Conservation (phyloP, 768 basidiomycete genomes). For the Hericium alpestre region DNA sequence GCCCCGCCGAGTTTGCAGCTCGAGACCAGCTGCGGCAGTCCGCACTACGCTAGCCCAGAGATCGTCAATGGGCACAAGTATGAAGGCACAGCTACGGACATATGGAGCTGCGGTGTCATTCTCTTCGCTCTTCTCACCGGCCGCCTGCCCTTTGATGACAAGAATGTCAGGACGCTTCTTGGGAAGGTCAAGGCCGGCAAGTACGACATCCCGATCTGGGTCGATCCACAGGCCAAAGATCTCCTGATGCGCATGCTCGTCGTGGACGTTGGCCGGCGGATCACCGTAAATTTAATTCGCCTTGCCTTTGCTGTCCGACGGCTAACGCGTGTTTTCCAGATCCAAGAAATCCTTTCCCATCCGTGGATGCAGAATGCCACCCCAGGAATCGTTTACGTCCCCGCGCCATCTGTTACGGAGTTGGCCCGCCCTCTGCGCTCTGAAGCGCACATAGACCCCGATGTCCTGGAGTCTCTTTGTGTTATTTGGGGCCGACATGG, state of each 20-base stretch:
- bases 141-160: constrained; percentile 88
- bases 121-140: constrained; percentile 86
- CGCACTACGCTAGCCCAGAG: constrained; percentile 95
- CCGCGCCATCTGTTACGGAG: constrained; percentile 28
- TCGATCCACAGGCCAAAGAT: constrained; percentile 79
- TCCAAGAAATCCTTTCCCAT: constrained; percentile 75
- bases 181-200: constrained; percentile 80
- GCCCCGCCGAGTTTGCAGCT: constrained; percentile 76
- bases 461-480: constrained; percentile 66
- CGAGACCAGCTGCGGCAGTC: constrained; percentile 92
- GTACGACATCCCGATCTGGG: constrained; percentile 72
- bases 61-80: constrained; percentile 89
- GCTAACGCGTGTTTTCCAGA: constrained; percentile 33
- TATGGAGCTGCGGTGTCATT: constrained; percentile 96
- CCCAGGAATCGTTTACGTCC: constrained; percentile 35
- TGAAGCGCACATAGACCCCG: constrained; percentile 60
- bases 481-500: constrained; percentile 78
- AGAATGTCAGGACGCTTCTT: constrained; percentile 66
- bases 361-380: constrained; percentile 65
- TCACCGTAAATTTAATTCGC: constrained; percentile 45
- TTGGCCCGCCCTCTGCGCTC: constrained; percentile 64
- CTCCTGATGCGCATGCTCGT: constrained; percentile 81
- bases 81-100: constrained; percentile 81
- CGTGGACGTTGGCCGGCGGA: constrained; percentile 69
- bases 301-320: not conserved